Evolutionary conservation across 805 yeast genomes (phyloP).

Genomic region (Yamadazyma scolyti): DNA sequence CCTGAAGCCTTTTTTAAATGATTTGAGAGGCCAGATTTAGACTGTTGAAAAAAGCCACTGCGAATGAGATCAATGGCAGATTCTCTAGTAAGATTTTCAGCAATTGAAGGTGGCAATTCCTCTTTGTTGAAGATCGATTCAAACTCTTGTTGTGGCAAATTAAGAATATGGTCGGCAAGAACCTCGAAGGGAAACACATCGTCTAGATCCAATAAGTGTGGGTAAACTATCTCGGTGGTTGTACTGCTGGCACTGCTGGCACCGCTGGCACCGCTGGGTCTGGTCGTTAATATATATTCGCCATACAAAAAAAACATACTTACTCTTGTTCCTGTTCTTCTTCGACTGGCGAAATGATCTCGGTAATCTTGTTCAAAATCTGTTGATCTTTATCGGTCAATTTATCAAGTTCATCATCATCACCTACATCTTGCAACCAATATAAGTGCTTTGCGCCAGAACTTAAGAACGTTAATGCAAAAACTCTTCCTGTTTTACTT

Average conservation of each 20-base stretch:
- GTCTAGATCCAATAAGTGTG: conserved; percentile 28
- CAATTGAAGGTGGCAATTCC: conserved; percentile 42
- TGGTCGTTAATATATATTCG: conserved; percentile 1
- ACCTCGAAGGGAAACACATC: conserved; percentile 30
- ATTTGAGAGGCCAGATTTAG: conserved; percentile 37
- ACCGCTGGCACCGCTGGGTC: not conserved
- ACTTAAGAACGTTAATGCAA: conserved; percentile 58
- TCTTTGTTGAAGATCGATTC: conserved; percentile 20
- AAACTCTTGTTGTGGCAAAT: conserved; percentile 31
- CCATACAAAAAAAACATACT: conserved; percentile 3
- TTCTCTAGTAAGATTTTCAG: conserved; percentile 24
- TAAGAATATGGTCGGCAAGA: conserved; percentile 29
- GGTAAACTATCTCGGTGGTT: conserved; percentile 4
- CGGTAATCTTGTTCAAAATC: conserved; percentile 45
- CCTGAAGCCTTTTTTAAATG: conserved; percentile 38
- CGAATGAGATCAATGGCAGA: conserved; percentile 42
- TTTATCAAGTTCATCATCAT: conserved; percentile 55
- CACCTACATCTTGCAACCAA: conserved; percentile 78
- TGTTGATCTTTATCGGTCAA: conserved; percentile 58
- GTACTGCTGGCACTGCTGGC: not conserved
- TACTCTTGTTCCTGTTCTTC: conserved; percentile 14
- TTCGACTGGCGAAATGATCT: conserved; percentile 39
- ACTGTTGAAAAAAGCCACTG: conserved; percentile 47
- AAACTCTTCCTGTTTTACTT: conserved; percentile 76
- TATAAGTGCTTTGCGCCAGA: conserved; percentile 57